A percentile compares a stretch with the other conserved stretches of the same genome.
These are phyloP conservation scores for Fraxinus anomala DNA, from an alignment of 257 asterid species.

Conservation along the genomic window DNA sequence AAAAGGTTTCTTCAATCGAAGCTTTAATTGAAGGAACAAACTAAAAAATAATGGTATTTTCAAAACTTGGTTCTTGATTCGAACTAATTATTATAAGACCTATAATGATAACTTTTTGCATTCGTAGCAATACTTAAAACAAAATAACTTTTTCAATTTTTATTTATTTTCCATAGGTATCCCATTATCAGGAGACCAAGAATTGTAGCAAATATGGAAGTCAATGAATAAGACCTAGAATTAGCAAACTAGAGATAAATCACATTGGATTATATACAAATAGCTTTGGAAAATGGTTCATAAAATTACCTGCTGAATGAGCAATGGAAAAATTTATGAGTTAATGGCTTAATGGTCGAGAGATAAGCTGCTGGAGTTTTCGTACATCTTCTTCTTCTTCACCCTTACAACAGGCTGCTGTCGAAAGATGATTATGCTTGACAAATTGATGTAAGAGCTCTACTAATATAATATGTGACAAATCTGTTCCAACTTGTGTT, in stretches of 20 bases:
- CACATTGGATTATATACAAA: not conserved
- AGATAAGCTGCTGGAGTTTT: not conserved
- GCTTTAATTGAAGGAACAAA: too few species aligned
- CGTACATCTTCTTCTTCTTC: conserved; percentile 6
- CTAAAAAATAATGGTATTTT: too few species aligned
- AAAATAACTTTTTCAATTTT: too few species aligned
- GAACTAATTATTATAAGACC: too few species aligned
- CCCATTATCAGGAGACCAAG: too few species aligned
- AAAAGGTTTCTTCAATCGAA: too few species aligned
- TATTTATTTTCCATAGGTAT: too few species aligned
- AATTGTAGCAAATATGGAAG: not conserved
- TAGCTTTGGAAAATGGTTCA: not conserved
- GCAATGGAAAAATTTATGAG: not conserved
- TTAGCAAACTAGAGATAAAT: not conserved
- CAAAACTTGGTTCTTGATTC: too few species aligned
- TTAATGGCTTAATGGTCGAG: not conserved
- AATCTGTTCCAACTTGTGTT: too few species aligned
- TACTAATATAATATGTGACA: not conserved
- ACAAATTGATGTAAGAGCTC: not conserved
- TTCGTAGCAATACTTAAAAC: too few species aligned
- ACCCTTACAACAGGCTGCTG: not conserved
- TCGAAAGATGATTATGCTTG: not conserved
- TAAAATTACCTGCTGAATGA: not conserved
- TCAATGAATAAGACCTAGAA: too few species aligned
- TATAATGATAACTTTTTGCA: too few species aligned